Base-by-base conservation (phyloP, 345 rosid species). In the Aquilaria malaccensis region DNA sequence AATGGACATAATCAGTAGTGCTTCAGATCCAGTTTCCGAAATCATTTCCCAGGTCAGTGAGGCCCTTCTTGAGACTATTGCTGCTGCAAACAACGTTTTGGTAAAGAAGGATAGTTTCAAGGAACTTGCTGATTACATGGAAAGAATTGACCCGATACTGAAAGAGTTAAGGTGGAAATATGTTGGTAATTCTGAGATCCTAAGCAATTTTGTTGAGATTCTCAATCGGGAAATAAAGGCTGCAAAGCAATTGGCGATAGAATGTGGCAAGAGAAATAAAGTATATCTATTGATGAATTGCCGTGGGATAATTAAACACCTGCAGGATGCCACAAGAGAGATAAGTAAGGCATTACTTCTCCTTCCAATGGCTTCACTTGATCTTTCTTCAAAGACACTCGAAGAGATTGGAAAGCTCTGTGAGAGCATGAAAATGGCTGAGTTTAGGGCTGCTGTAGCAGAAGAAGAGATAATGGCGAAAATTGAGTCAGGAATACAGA, bases 401-500 rank as follows among this genome's bases (percentile, higher is more conserved):
- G 82, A 74, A 65, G 86, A 80, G 67, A 64, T 78, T 59, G 69
- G 45, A 46, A 62, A 64, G 30, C 70, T 86, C 32, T 59, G 74
- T 49, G 75, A 76, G 12, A 73, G 55, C 47, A 77, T 86, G 92
- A 74, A 73, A 65, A 80, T 68, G 47, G 86, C 78, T 0, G 86
- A 83, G 78, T 83, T 81, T 65, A 80, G 58, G 78, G 76, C 88
- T 32, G 83, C 83, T 50, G 22, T 75, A 70, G 72, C 73, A 22
- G 92, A 83, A 67, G 92, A 83, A 74, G 83, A 81, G 74, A 70
- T 86, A 64, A 61, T 86, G 78, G 73, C 72, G 63, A 83, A 75
- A 75, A 77, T 86, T 61, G 88, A 86, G 70, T 69, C 79, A 0
- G 92, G 88, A 61, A 86, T 86, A 73, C 88, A 74, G 59, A 86